A percentile compares a stretch with the other conserved stretches of the same genome.
Conservation (phyloP, 176 grass and related monocot genomes). For the Oryza rufipogon region DNA sequence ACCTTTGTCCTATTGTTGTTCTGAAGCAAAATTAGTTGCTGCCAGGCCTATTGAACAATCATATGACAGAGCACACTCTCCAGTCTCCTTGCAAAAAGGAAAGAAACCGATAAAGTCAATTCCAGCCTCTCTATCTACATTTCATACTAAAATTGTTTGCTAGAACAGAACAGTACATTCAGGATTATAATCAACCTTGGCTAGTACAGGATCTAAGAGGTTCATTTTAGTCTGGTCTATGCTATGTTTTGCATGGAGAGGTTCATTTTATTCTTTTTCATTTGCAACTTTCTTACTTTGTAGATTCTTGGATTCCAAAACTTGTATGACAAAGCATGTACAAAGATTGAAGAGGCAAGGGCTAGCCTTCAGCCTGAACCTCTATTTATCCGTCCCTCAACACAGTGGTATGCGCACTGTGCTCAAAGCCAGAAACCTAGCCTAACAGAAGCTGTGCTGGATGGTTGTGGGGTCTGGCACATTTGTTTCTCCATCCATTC, state of each 20-base stretch:
- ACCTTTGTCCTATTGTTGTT: neutral
- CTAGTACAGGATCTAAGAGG: neutral
- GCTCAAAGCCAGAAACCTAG: conserved; percentile 45
- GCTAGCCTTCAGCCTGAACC: conserved; percentile 61
- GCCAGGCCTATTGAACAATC: neutral
- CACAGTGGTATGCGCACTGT: conserved; percentile 78
- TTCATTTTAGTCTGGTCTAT: neutral
- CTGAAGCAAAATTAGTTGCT: conserved; percentile 11
- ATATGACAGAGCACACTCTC: conserved; percentile 2
- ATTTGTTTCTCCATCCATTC: conserved; percentile 94
- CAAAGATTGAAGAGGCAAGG: conserved; percentile 55
- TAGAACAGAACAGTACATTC: neutral
- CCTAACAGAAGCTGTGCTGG: conserved; percentile 66
- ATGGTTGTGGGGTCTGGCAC: conserved; percentile 83
- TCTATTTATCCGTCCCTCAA: conserved; percentile 84
- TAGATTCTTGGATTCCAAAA: conserved; percentile 70
- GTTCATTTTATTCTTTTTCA: neutral
- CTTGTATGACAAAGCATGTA: conserved; percentile 62
- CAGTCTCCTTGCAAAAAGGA: neutral
- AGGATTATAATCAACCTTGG: neutral
- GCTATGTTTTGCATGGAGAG: neutral
- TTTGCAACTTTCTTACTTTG: neutral
- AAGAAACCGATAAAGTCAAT: neutral
- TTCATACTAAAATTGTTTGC: neutral
- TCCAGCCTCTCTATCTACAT: neutral